Evolutionary conservation across 768 basidiomycete genomes (phyloP), one percentile per base, ranked within the genome.

Genomic region (Infundibulicybe gibba): DNA sequence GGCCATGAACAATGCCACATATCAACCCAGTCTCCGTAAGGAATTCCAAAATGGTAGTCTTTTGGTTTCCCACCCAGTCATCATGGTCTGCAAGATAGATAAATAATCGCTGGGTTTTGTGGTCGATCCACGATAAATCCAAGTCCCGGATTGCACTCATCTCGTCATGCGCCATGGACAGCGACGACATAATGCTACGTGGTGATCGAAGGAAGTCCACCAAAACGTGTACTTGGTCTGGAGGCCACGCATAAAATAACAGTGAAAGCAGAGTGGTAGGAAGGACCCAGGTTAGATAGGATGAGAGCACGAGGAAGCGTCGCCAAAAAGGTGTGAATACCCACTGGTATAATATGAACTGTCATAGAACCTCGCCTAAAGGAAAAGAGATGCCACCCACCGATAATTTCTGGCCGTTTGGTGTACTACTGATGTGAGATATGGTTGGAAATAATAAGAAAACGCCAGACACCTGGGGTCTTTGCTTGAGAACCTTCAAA

Each of bases 371-470:
- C n/a, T n/a, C n/a, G 13, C 40, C 9, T 15, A 6, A 32, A 31
- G 19, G 14, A 15, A 11, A 32, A 34, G 32, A 16, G 16, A 20
- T 19, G 17, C 21, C 37, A 70, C 82, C 56, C 54, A 87, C 85
- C 41, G 75, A 78, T 19, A 90, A 61, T 15, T 51, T 63, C 32
- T 64, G 68, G 2, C 86, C 89, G 53, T 86, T 87, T 2, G 85
- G 85, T 0, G 85, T 83, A 12, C 66, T 55, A 2, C 68, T 75
- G 20, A 94, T 83, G 57, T 83, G 65, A 2, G 75, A 74, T 31
- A 90, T 67, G 0, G 87, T 80, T 0, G 89, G 90, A 62, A 85
- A 88, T 6, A 94, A 69, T 45, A 90, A 58, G 51, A 86, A 83
- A 2, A 70, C 64, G 3, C 70, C 69, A 11, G 67, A 48, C 14